Conservation (phyloP, 257 asterid genomes). For the Solanum tarijense region DNA sequence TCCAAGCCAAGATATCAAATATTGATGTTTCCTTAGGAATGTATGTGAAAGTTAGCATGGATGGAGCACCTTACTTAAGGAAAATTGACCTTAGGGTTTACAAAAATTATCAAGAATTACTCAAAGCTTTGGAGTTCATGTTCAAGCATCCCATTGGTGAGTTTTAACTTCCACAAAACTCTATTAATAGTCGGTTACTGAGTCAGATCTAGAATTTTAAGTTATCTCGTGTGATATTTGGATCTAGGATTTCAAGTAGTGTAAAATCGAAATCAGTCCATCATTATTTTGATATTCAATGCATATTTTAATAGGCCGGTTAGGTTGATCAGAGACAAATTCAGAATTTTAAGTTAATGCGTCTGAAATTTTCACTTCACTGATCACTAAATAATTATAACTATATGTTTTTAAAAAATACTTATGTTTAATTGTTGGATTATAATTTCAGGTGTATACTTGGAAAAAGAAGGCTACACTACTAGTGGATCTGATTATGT, state of each 20-base stretch:
- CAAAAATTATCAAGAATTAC: not conserved
- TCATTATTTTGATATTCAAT: not conserved
- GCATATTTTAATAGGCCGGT: not conserved
- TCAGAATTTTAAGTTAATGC: not conserved
- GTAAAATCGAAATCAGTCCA: not conserved
- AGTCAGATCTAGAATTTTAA: not conserved
- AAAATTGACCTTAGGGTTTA: not conserved
- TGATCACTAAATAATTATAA: not conserved
- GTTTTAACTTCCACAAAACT: not conserved
- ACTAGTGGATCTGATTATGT: not conserved
- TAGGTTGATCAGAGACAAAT: not conserved
- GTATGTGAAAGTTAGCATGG: not conserved
- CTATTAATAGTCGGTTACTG: fast-evolving
- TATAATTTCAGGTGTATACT: not conserved
- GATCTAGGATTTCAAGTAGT: not conserved
- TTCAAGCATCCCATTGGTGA: not conserved
- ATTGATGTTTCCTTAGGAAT: not conserved
- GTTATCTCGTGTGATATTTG: not conserved
- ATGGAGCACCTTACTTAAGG: not conserved
- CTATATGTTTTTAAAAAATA: not conserved
- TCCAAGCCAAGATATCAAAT: not conserved
- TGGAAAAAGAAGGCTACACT: not conserved
- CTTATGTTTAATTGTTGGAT: not conserved
- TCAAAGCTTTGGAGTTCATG: not conserved
- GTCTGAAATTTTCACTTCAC: not conserved